A percentile compares a stretch with the other conserved stretches of the same genome.
Evolutionary conservation across 345 rosid species (phyloP).

Genomic region (Isatis tinctoria): DNA sequence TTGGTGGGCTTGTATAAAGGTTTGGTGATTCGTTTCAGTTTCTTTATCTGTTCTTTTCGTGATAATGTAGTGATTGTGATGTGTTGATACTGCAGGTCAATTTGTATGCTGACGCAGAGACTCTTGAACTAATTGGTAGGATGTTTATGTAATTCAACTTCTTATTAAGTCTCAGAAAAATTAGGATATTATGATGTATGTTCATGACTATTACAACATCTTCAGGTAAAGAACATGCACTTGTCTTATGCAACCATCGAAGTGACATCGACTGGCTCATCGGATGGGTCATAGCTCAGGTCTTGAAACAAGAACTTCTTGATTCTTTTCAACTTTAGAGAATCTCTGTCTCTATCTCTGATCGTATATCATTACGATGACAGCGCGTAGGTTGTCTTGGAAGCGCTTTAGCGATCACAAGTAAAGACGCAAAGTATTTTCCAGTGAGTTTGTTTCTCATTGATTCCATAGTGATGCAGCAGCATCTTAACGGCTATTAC

Average conservation of each 20-base stretch:
- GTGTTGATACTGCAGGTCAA: slow-evolving; percentile 41
- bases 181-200: neutral
- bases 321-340: neutral
- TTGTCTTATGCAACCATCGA: slow-evolving; percentile 48
- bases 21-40: slow-evolving; percentile 1
- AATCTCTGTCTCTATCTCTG: slow-evolving; percentile 11
- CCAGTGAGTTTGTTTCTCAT: slow-evolving; percentile 41
- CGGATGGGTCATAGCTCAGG: slow-evolving; percentile 68
- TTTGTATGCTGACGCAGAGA: slow-evolving; percentile 47
- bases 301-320: slow-evolving; percentile 8
- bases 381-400: slow-evolving; percentile 67
- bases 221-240: slow-evolving; percentile 67
- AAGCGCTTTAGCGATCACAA: slow-evolving; percentile 49
- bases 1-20: slow-evolving; percentile 67
- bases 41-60: neutral
- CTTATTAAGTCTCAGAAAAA: neutral
- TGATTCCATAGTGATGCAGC: neutral
- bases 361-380: slow-evolving; percentile 10
- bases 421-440: slow-evolving; percentile 42
- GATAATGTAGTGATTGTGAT: neutral
- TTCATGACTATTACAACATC: slow-evolving; percentile 6
- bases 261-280: slow-evolving; percentile 56
- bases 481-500: no score
- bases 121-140: slow-evolving; percentile 44
- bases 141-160: neutral